These are phyloP conservation scores for Quercus lobata DNA, from an alignment of 331 rosid species.

Conservation along the genomic window DNA sequence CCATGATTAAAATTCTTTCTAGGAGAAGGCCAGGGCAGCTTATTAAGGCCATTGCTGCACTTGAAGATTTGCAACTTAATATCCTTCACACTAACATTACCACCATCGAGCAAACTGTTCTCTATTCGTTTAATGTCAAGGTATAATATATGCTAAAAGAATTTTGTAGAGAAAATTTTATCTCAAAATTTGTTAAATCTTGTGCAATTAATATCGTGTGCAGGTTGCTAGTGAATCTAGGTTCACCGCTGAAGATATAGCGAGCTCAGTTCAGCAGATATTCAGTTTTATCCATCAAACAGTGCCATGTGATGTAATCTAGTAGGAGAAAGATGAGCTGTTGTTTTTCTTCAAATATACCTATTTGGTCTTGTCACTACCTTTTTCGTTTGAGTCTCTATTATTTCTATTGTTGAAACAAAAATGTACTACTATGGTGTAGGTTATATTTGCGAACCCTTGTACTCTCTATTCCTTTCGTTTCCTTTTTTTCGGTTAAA, in stretches of 20 bases:
- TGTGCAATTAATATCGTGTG: slow-evolving; percentile 2
- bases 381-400: neutral
- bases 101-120: slow-evolving; percentile 94
- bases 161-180: neutral
- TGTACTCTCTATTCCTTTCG: neutral
- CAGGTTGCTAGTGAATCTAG: slow-evolving; percentile 86
- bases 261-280: slow-evolving; percentile 91
- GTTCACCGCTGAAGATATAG: slow-evolving; percentile 87
- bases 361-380: slow-evolving; percentile 1
- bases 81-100: slow-evolving; percentile 95
- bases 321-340: neutral
- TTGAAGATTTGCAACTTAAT: slow-evolving; percentile 83
- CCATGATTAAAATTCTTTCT: slow-evolving; percentile 83
- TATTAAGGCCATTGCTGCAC: slow-evolving; percentile 83
- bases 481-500: neutral
- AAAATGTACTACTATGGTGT: neutral
- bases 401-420: neutral
- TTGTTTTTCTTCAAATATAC: neutral
- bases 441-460: neutral
- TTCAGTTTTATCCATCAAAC: slow-evolving; percentile 84
- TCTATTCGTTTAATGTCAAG: slow-evolving; percentile 93
- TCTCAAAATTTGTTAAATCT: too few relatives aligned
- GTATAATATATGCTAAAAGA: slow-evolving; percentile 18
- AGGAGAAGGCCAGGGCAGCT: slow-evolving; percentile 91
- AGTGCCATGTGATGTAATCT: slow-evolving; percentile 40